Evolutionary conservation across 768 basidiomycete genomes (phyloP), one percentile per base, ranked within the genome.

Genomic region (Serpula lacrymans): DNA sequence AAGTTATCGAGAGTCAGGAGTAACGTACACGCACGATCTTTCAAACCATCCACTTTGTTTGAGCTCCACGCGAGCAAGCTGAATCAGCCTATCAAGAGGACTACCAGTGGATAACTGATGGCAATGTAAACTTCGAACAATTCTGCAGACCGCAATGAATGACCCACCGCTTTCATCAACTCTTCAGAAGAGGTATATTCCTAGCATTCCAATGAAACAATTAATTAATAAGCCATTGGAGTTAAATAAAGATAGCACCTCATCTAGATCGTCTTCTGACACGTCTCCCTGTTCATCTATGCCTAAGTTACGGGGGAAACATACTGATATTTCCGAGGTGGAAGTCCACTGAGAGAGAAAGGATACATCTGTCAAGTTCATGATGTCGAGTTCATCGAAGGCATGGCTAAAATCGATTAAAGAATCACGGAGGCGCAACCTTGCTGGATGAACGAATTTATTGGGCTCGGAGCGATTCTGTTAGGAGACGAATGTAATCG

Each of bases 11-110:
- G 17, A 23, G 2, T 23, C n/a, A n/a, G n/a, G 16, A 7, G 5
- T 13, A 5, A 18, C n/a, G 7, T 2, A 12, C 45, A 35, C 57
- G 6, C 35, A 59, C 58, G 21, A 28, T 49, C 59, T 57, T 46
- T 59, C 58, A 5, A 59, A 45, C 58, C 58, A 59, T 16, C 60
- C 60, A 4, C 54, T 48, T 30, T 52, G 62, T 46, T 59, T 62
- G 7, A 59, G 29, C 20, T 59, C 60, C 32, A 46, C 47, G 22
- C 58, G 45, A 2, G 60, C 58, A 37, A 59, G 33, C 2, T 49
- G 50, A 27, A 59, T 58, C 1, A 60, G 55, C 10, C 58, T 58
- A 33, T 60, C 58, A 37, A 60, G 29, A 3, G 60, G 58, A 42
- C 58, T 60, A 22, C 39, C 45, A 2, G 41, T 45, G 41, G 45